These are phyloP conservation scores for Gleditsia sinensis DNA, from an alignment of 306 rosid genomes.

Conservation along the genomic window DNA sequence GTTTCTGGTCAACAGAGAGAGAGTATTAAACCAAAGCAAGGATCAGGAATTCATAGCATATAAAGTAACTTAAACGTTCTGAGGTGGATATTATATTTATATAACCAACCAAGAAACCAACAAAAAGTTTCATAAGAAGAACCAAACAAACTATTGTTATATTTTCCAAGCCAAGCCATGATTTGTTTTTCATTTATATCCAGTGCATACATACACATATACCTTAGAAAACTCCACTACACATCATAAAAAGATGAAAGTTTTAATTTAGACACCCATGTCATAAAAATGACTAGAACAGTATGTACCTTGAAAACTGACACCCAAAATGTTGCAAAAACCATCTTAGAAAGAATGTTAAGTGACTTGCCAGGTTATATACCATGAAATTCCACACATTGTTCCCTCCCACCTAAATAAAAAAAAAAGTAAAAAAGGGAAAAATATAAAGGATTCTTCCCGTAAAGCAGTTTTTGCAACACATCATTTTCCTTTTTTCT, in stretches of 20 bases:
- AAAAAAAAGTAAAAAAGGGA: too few relatives aligned
- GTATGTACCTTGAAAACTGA: neutral
- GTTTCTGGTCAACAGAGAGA: slow-evolving; percentile 54
- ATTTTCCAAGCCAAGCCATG: slow-evolving; percentile 13
- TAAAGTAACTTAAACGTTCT: slow-evolving; percentile 21
- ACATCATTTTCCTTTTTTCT: neutral
- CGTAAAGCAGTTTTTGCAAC: neutral
- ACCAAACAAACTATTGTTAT: slow-evolving; percentile 5
- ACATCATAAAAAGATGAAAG: neutral
- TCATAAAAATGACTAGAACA: neutral
- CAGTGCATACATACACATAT: neutral
- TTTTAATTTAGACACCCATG: neutral
- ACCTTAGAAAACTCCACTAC: slow-evolving; percentile 13
- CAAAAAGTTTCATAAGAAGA: slow-evolving; percentile 19
- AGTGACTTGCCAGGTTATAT: slow-evolving; percentile 4
- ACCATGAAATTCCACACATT: neutral
- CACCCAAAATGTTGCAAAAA: neutral
- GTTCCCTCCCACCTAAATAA: neutral
- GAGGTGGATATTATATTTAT: slow-evolving; percentile 2
- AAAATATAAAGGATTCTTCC: neutral
- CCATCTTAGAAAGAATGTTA: neutral
- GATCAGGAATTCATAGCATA: slow-evolving; percentile 22
- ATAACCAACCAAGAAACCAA: slow-evolving; percentile 10
- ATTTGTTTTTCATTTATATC: neutral
- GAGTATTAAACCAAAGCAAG: slow-evolving; percentile 9